Conservation (phyloP, 2,329 filamentous ascomycete species). For the Pyricularia grisea region DNA sequence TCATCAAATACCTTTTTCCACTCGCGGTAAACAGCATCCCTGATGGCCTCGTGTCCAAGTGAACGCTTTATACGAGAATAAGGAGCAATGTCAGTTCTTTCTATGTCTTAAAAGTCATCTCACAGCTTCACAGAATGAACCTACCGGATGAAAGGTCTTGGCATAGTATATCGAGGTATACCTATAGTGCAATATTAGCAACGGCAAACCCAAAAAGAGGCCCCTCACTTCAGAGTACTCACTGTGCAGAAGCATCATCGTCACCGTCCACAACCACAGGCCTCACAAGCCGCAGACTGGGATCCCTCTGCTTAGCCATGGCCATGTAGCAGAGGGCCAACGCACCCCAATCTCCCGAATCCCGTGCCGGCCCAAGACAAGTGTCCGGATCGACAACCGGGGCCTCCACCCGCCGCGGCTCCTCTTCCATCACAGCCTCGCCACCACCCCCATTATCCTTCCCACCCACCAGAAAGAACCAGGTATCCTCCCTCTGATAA, state of each 20-base stretch:
- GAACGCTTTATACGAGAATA: background rate
- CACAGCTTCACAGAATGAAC: slow-evolving; percentile 6
- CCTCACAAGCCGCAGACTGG: slow-evolving; percentile 20
- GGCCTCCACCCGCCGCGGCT: slow-evolving; percentile 8
- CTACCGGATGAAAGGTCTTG: slow-evolving; percentile 34
- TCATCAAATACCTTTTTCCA: background rate
- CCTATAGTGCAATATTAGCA: slow-evolving; percentile 12
- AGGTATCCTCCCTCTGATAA: slow-evolving; percentile 31
- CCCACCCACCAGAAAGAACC: slow-evolving; percentile 39
- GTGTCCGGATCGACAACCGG: slow-evolving; percentile 23
- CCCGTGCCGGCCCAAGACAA: slow-evolving; percentile 24
- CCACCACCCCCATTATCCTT: slow-evolving; percentile 23
- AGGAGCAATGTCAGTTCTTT: background rate
- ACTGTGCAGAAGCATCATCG: slow-evolving; percentile 13
- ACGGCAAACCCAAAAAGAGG: background rate
- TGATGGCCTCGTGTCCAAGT: slow-evolving; percentile 2
- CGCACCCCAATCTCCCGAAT: slow-evolving; percentile 31
- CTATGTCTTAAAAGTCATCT: background rate
- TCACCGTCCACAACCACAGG: slow-evolving; percentile 17
- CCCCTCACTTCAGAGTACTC: background rate
- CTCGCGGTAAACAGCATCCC: slow-evolving; percentile 3
- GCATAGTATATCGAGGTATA: slow-evolving; percentile 36
- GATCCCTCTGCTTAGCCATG: slow-evolving; percentile 25
- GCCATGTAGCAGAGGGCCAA: slow-evolving; percentile 34
- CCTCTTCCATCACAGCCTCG: slow-evolving; percentile 12